phyloP scores from a whole-genome alignment of 2,329 filamentous ascomycete species.

The Lachnellula occidentalis region DNA sequence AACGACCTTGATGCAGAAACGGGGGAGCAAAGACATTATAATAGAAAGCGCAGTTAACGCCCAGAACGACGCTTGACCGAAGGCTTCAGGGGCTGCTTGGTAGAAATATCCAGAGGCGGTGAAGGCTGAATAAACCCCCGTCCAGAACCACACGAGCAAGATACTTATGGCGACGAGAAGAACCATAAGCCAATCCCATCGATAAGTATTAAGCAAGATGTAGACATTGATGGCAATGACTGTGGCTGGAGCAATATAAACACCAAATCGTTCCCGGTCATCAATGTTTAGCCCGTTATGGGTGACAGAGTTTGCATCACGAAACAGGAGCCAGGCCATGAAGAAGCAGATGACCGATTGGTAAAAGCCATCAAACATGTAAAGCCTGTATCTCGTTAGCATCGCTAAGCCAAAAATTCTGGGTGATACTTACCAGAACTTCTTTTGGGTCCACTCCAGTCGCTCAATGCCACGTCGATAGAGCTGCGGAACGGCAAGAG shows the following conservation, averaged over 20 bases:
- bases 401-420: conserved; percentile 12
- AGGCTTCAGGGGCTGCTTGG: conserved; percentile 71
- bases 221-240: conserved; percentile 90
- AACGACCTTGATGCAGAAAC: conserved; percentile 77
- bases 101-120: conserved; percentile 63
- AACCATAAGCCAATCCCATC: conserved; percentile 96
- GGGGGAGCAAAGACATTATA: conserved; percentile 76
- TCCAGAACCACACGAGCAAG: conserved; percentile 91
- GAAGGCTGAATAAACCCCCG: conserved; percentile 67
- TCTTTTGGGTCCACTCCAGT: conserved; percentile 89
- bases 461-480: conserved; percentile 95
- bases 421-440: conserved; percentile 77
- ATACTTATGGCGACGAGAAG: conserved; percentile 78
- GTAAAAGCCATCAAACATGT: conserved; percentile 93
- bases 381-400: conserved; percentile 54
- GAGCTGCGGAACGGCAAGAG: conserved; percentile 87
- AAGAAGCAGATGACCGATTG: conserved; percentile 93
- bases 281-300: conserved; percentile 68
- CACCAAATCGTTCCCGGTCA: conserved; percentile 79
- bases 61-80: conserved; percentile 82
- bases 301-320: conserved; percentile 61
- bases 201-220: conserved; percentile 91
- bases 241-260: conserved; percentile 78
- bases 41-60: conserved; percentile 72
- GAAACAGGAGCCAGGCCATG: conserved; percentile 79